These are phyloP conservation scores for Trametes gibbosa DNA, from an alignment of 768 basidiomycete species.

Conservation along the genomic window DNA sequence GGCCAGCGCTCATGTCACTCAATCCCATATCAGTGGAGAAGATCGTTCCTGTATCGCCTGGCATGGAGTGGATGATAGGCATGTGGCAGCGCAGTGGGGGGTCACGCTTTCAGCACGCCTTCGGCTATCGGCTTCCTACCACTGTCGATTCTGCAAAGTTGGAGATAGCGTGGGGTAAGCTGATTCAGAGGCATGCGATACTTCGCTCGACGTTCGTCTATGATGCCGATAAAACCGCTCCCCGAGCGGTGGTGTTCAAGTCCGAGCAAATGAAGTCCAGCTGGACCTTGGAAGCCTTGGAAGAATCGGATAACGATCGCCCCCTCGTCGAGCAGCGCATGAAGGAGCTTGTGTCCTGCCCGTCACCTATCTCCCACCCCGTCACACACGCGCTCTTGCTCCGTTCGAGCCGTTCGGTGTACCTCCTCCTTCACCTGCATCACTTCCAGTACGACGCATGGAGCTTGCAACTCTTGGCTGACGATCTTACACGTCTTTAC, in stretches of 20 bases:
- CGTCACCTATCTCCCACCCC: slow-evolving; percentile 21
- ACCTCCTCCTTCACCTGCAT: slow-evolving; percentile 37
- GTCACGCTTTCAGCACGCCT: slow-evolving; percentile 43
- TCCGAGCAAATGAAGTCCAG: slow-evolving; percentile 7
- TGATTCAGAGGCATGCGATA: slow-evolving; percentile 37
- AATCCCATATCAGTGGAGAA: slow-evolving; percentile 12
- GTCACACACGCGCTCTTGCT: slow-evolving; percentile 26
- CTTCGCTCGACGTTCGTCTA: slow-evolving; percentile 43
- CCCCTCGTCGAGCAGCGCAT: slow-evolving; percentile 21
- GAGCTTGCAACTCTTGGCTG: slow-evolving; percentile 40
- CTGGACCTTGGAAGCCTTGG: slow-evolving; percentile 9
- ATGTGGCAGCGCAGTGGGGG: slow-evolving; percentile 44
- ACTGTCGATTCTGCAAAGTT: slow-evolving; percentile 32
- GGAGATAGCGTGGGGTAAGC: slow-evolving; percentile 35
- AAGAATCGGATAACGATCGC: background rate
- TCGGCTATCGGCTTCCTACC: slow-evolving; percentile 36
- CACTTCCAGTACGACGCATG: slow-evolving; percentile 53
- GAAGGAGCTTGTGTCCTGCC: slow-evolving; percentile 24
- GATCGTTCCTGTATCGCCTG: slow-evolving; percentile 27
- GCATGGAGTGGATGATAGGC: slow-evolving; percentile 39
- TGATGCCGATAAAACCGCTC: slow-evolving; percentile 15
- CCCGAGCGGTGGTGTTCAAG: slow-evolving; percentile 29
- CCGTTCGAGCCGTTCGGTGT: slow-evolving; percentile 11
- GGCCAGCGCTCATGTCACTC: background rate
- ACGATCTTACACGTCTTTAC: slow-evolving; percentile 40